Conservation (phyloP, 345 rosid species). For the Lumnitzera racemosa region DNA sequence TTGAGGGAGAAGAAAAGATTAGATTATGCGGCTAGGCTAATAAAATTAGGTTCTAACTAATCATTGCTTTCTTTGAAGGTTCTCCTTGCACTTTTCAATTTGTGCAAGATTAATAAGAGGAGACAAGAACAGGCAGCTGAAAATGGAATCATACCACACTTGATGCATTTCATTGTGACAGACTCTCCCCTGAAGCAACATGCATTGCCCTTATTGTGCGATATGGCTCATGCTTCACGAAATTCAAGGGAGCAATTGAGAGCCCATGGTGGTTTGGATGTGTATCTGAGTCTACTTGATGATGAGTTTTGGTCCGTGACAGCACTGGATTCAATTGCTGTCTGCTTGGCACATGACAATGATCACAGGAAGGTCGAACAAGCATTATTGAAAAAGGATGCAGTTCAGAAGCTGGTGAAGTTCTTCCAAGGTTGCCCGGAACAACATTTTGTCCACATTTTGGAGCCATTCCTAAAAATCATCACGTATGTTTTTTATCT, state of each 20-base stretch:
- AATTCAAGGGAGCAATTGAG: conserved; percentile 95
- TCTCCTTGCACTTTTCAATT: conserved; percentile 87
- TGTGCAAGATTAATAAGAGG: conserved; percentile 99
- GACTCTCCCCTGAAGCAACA: conserved; percentile 70
- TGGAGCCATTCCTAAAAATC: conserved; percentile 98
- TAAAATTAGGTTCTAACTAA: not conserved
- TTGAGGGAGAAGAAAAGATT: no score
- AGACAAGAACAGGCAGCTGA: conserved; percentile 99
- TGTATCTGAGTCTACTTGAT: conserved; percentile 83
- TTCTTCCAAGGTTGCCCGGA: conserved; percentile 96
- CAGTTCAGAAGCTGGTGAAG: conserved; percentile 77
- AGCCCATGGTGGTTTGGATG: conserved; percentile 96
- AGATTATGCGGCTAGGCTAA: not conserved
- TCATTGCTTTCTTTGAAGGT: conserved; percentile 45
- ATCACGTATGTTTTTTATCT: conserved; percentile 51
- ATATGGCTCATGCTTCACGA: conserved; percentile 99
- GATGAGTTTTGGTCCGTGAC: conserved; percentile 85
- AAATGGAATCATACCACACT: conserved; percentile 96
- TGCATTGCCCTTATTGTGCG: conserved; percentile 91
- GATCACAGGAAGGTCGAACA: conserved; percentile 95
- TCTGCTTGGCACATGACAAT: conserved; percentile 96
- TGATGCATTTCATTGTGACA: conserved; percentile 77
- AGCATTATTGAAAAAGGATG: conserved; percentile 81
- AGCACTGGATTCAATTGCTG: conserved; percentile 93
- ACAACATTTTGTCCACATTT: conserved; percentile 84